A percentile compares a stretch with the other conserved stretches of the same genome.
These are phyloP conservation scores for Amanita muscaria DNA, from an alignment of 768 basidiomycete species.

Conservation along the genomic window DNA sequence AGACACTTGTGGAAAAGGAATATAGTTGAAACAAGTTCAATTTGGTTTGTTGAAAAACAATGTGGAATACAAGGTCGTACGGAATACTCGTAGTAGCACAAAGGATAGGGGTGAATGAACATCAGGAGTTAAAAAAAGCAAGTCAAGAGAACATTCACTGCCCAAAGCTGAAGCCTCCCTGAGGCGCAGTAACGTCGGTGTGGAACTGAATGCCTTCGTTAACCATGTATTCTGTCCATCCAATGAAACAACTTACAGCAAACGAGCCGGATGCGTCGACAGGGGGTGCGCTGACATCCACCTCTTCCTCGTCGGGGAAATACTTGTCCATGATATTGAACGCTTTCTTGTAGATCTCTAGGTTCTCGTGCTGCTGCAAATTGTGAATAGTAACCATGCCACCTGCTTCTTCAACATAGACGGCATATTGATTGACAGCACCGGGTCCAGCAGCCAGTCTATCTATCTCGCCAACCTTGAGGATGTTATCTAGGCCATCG, in stretches of 20 bases:
- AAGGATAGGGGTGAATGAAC: background rate
- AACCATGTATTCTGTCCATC: conserved; percentile 7
- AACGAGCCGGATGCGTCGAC: conserved; percentile 69
- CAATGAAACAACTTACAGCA: conserved; percentile 41
- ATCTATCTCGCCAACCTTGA: conserved; percentile 96
- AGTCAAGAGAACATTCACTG: conserved; percentile 34
- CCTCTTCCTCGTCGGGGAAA: conserved; percentile 96
- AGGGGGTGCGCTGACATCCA: conserved; percentile 73
- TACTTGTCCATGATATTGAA: conserved; percentile 98
- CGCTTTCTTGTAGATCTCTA: conserved; percentile 99
- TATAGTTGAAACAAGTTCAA: background rate
- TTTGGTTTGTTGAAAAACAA: background rate
- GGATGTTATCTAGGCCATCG: conserved; percentile 95
- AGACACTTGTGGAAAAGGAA: background rate
- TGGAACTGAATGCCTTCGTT: conserved; percentile 51
- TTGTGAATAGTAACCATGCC: conserved; percentile 99
- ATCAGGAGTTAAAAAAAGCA: conserved; percentile 1
- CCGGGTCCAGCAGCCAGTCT: conserved; percentile 76
- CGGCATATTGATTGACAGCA: conserved; percentile 85
- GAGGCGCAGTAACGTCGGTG: conserved; percentile 77
- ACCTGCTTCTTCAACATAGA: conserved; percentile 94
- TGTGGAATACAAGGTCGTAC: background rate
- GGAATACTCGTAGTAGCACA: conserved; percentile 6
- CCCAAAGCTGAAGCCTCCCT: conserved; percentile 95
- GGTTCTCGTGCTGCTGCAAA: conserved; percentile 97